Evolutionary conservation across 1,284 basidiomycete species (phyloP).

Genomic region (Pyrrhoderma noxium): DNA sequence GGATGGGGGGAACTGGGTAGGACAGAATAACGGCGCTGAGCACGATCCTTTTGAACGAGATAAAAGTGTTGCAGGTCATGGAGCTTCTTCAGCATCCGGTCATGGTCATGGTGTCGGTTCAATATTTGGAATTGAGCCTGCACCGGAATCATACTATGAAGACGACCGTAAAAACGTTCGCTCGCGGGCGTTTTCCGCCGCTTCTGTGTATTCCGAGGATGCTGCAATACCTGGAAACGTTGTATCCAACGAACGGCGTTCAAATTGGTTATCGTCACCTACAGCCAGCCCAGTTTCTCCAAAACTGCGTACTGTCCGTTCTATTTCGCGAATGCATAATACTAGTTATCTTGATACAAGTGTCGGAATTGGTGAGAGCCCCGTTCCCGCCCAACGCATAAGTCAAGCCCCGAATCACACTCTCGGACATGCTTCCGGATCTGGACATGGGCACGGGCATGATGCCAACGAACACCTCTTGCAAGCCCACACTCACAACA

Average conservation of each 20-base stretch:
- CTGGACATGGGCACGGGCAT: slow-evolving; percentile 13
- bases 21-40: slow-evolving; percentile 3
- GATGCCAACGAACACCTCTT: neutral
- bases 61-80: neutral
- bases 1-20: slow-evolving; percentile 20
- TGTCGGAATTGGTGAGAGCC: slow-evolving; percentile 17
- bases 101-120: slow-evolving; percentile 1
- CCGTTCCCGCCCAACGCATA: slow-evolving; percentile 14
- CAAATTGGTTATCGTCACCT: slow-evolving; percentile 3
- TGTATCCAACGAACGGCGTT: neutral
- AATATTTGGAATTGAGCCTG: slow-evolving; percentile 1
- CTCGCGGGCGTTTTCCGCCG: slow-evolving; percentile 1
- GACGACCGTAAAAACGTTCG: slow-evolving; percentile 10
- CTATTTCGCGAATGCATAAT: slow-evolving; percentile 1
- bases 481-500: neutral
- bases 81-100: slow-evolving; percentile 8
- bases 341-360: neutral
- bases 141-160: neutral
- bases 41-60: slow-evolving; percentile 3
- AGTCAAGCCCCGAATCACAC: no score
- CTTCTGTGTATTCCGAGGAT: slow-evolving; percentile 14
- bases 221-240: neutral
- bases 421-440: slow-evolving; percentile 12
- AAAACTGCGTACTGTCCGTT: neutral
- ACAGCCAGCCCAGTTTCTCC: slow-evolving; percentile 4